Evolutionary conservation across 352 stramenopile species (phyloP).

Genomic region (Phytophthora ohioensis): DNA sequence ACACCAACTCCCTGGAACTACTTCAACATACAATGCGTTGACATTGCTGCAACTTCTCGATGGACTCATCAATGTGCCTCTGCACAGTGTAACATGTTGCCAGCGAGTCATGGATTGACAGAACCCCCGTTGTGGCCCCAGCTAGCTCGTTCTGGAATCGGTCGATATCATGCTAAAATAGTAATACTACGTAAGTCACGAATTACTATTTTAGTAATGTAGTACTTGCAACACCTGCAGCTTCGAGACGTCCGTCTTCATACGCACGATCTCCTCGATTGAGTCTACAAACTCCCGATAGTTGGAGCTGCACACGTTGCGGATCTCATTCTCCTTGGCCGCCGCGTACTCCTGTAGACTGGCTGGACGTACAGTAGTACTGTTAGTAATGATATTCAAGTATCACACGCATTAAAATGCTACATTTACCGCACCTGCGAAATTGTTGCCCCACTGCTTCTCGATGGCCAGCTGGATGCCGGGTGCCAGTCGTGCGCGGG

Average conservation of each 20-base stretch:
- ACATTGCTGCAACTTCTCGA: conserved; percentile 83
- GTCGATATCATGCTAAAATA: conserved; percentile 63
- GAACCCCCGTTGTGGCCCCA: conserved; percentile 54
- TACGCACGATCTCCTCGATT: conserved; percentile 85
- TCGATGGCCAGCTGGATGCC: conserved; percentile 84
- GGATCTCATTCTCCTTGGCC: conserved; percentile 78
- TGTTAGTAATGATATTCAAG: conserved; percentile 2
- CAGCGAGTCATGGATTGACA: conserved; percentile 67
- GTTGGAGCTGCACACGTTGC: conserved; percentile 78
- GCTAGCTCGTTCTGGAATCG: conserved; percentile 71
- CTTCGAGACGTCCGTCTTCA: conserved; percentile 79
- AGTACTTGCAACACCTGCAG: conserved; percentile 49
- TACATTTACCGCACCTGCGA: conserved; percentile 51
- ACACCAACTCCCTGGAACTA: background rate
- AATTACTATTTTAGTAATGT: background rate
- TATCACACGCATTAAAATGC: background rate
- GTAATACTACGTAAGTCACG: conserved; percentile 11
- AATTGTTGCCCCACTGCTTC: conserved; percentile 84
- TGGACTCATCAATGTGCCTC: conserved; percentile 78
- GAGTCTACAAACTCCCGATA: conserved; percentile 85
- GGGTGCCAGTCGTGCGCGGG: conserved; percentile 66
- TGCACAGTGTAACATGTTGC: conserved; percentile 67
- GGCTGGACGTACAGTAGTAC: conserved; percentile 33
- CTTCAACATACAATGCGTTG: conserved; percentile 66
- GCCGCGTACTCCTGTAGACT: conserved; percentile 68